phyloP scores from a whole-genome alignment of 176 grass and related monocot genomes.

The Tillandsia leiboldiana region DNA sequence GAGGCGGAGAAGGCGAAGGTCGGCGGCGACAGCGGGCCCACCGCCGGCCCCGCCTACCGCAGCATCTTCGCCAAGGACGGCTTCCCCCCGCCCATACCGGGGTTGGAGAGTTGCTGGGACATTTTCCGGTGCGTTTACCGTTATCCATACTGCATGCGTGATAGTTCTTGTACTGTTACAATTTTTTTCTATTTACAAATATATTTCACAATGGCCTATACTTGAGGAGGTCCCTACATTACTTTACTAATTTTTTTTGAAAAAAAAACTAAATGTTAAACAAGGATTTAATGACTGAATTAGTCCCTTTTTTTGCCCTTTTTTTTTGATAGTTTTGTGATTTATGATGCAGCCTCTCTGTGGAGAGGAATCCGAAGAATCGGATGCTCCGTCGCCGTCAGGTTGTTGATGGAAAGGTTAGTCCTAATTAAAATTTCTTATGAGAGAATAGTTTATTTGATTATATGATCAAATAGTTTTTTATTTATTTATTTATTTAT shows the following conservation, averaged over 20 bases:
- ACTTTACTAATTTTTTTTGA: background rate
- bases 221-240: too few species aligned
- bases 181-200: background rate
- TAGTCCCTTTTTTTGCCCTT: background rate
- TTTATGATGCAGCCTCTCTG: constrained; percentile 31
- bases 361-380: constrained; percentile 61
- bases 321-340: background rate
- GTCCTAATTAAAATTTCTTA: background rate
- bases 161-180: background rate
- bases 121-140: constrained; percentile 50
- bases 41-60: constrained; percentile 52
- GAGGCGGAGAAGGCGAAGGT: constrained; percentile 46
- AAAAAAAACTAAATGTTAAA: background rate
- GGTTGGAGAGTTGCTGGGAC: constrained; percentile 61
- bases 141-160: background rate
- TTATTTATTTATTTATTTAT: background rate
- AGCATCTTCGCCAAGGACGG: constrained; percentile 63
- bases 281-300: background rate
- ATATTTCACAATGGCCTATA: too few species aligned
- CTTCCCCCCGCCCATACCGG: constrained; percentile 28
- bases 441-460: background rate
- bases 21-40: constrained; percentile 8
- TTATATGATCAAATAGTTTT: background rate
- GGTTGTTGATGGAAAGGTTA: constrained; percentile 54
- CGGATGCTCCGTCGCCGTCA: constrained; percentile 59